phyloP scores from a whole-genome alignment of 129 eudicot species.

The Chrysanthemum lavandulifolium region DNA sequence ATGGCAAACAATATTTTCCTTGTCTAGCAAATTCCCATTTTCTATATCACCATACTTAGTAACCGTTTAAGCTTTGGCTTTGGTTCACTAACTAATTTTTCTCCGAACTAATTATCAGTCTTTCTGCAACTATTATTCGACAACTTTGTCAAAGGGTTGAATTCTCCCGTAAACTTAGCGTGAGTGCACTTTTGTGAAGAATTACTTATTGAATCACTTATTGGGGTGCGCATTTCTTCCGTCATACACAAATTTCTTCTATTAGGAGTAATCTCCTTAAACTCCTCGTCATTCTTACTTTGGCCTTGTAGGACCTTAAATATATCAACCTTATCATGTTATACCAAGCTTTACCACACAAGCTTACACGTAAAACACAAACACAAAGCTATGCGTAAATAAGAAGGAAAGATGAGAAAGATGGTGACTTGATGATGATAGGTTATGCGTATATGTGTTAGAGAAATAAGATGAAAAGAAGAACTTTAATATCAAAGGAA shows the following conservation, averaged over 20 bases:
- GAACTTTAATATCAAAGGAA: no score
- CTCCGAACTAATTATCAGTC: slow-evolving; percentile 65
- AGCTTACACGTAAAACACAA: no score
- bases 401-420: no score
- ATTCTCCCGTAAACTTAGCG: slow-evolving; percentile 35
- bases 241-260: slow-evolving; percentile 3
- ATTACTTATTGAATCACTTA: not conserved
- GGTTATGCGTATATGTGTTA: no score
- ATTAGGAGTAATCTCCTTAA: slow-evolving; percentile 15
- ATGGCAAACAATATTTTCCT: slow-evolving; percentile 21
- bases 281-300: slow-evolving; percentile 26
- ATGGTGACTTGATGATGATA: no score
- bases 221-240: slow-evolving; percentile 31
- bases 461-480: no score
- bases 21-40: slow-evolving; percentile 18
- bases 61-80: slow-evolving; percentile 58
- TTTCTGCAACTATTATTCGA: slow-evolving; percentile 47
- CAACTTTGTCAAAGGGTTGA: slow-evolving; percentile 47
- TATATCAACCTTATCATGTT: no score
- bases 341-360: no score
- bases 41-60: slow-evolving; percentile 58
- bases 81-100: slow-evolving; percentile 41
- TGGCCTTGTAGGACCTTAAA: not conserved
- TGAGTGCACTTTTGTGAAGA: slow-evolving; percentile 18
- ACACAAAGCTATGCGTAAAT: no score